phyloP scores from a whole-genome alignment of 2,329 filamentous ascomycete species.

The Lachnellula occidentalis region DNA sequence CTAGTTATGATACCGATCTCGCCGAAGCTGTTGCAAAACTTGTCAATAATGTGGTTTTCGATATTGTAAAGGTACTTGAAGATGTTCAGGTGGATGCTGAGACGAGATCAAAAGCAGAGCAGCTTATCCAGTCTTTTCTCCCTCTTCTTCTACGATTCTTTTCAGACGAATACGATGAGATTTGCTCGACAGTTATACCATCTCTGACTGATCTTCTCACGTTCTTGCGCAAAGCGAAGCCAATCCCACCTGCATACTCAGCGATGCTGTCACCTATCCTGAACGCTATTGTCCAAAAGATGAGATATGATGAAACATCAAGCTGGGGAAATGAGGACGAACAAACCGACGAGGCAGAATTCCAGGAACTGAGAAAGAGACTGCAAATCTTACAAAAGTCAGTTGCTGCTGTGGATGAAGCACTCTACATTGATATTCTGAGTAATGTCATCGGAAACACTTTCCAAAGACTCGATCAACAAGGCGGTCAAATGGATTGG shows the following conservation, averaged over 20 bases:
- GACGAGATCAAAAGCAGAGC: constrained; percentile 69
- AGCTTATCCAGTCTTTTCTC: constrained; percentile 76
- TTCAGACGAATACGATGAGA: constrained; percentile 95
- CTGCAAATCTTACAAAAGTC: constrained; percentile 89
- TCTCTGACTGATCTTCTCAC: constrained; percentile 88
- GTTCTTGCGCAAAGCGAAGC: constrained; percentile 75
- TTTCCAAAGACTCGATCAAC: constrained; percentile 72
- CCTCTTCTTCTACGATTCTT: constrained; percentile 90
- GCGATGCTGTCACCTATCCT: constrained; percentile 81
- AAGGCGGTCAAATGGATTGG: constrained; percentile 78
- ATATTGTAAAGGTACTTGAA: constrained; percentile 83
- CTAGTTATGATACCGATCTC: constrained; percentile 89
- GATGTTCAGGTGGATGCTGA: constrained; percentile 54
- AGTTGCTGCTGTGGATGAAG: constrained; percentile 82
- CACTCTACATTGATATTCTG: constrained; percentile 80
- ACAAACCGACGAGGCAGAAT: constrained; percentile 94
- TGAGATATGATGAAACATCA: constrained; percentile 94
- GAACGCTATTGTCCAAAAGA: constrained; percentile 88
- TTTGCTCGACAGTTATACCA: constrained; percentile 92
- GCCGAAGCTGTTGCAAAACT: constrained; percentile 93
- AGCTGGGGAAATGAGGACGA: constrained; percentile 92
- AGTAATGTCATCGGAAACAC: constrained; percentile 84
- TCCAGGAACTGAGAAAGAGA: constrained; percentile 86
- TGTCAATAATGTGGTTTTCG: constrained; percentile 82
- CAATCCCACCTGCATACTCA: constrained; percentile 69